Evolutionary conservation across 768 basidiomycete species (phyloP).

Genomic region (Nidularia sp.): DNA sequence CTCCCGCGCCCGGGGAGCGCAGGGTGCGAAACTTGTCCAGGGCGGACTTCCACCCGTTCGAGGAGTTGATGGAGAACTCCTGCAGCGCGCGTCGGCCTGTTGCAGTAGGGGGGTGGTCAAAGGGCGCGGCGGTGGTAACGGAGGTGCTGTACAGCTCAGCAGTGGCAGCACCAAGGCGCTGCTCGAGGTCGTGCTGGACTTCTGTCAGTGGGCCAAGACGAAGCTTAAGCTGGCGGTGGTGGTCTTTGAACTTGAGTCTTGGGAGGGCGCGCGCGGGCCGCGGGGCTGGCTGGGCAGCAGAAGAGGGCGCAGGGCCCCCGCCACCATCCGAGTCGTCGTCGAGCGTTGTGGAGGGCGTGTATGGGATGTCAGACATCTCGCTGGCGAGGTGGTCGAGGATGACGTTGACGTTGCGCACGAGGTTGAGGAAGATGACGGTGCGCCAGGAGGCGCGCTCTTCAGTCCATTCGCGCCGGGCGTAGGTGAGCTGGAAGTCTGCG

Average conservation of each 20-base stretch:
- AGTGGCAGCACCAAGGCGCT: conserved; percentile 53
- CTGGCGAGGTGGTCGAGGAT: conserved; percentile 54
- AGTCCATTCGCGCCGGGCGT: conserved; percentile 65
- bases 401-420: conserved; percentile 67
- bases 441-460: conserved; percentile 72
- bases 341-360: conserved; percentile 7
- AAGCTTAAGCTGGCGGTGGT: conserved; percentile 55
- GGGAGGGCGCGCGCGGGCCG: conserved; percentile 32
- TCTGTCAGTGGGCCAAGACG: conserved; percentile 54
- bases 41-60: conserved; percentile 63
- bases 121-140: conserved; percentile 36
- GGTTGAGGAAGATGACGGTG: conserved; percentile 73
- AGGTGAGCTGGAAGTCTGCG: conserved; percentile 70
- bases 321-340: conserved; percentile 39
- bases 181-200: conserved; percentile 58
- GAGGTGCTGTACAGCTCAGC: conserved; percentile 42
- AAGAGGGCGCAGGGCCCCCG: conserved; percentile 8
- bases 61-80: conserved; percentile 60
- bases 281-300: conserved; percentile 7
- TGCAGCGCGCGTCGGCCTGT: conserved; percentile 22
- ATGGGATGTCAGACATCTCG: conserved; percentile 48
- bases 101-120: conserved; percentile 17
- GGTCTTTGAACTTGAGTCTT: conserved; percentile 52
- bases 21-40: conserved; percentile 48
- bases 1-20: conserved; percentile 20